Base-by-base conservation (phyloP, 148 eudicot species). In the Nepenthes gracilis region DNA sequence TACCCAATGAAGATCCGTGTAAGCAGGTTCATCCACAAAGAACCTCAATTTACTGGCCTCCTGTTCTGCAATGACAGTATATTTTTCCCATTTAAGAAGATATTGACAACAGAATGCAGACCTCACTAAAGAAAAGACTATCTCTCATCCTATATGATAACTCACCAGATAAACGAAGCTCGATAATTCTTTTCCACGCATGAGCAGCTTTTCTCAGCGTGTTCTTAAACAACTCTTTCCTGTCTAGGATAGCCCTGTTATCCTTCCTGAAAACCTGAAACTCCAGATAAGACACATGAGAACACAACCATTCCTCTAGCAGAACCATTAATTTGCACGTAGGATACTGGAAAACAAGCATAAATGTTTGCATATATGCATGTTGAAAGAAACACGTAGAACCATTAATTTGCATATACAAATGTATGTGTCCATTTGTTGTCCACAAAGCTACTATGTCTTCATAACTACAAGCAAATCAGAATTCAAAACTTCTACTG, bases 1-100 rank as follows among this genome's bases (percentile, higher is more conserved):
- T 85, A 92, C 98, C 98, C 96, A 93, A 55, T 93, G 98, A 75
- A 86, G 95, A 74, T 93, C 98, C 13, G 95, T 86, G 70, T 59
- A 93, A 63, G 88, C 81, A 52, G 96, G 85, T 67, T 93, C 80
- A 72, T 93, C 98, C 56, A 86, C 85, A 67, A 66, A 93, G 64
- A 64, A 73, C 70, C 98, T 79, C 67, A 88, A 63, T 32, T 58
- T 70, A 36, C 72, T 11, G 3, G 96, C 95, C 69, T 93, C 98
- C 62, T 82, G 91, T 60, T 88, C 98, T 93, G 86, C 74, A 75
- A 51, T 34, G 48, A 67, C 47, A 35, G 7, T 43, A 59, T 36
- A 9, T 43, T 6, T 35, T 35, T n/a, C 14, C 36, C 57, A 2
- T 47, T 6, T 23, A 33, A 55, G 35, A 5, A 58, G 14, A 37